Conservation (phyloP, 2,329 filamentous ascomycete species). For the Fusarium bactridioides region DNA sequence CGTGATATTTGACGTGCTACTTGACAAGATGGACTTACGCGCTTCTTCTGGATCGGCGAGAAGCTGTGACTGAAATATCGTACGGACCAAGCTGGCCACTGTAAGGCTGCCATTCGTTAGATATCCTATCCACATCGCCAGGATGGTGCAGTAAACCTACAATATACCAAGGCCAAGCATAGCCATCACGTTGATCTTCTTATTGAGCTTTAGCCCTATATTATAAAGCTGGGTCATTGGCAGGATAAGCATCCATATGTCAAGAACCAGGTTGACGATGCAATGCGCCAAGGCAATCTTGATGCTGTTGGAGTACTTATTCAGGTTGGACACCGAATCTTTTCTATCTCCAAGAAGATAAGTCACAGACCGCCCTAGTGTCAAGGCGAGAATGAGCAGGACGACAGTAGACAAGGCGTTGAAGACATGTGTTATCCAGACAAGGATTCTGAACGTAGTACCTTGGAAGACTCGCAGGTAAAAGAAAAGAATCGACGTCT, state of each 20-base stretch:
- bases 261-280: background rate
- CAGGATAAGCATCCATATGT: conserved; percentile 16
- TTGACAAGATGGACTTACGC: background rate
- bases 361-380: background rate
- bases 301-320: fast-evolving
- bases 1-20: background rate
- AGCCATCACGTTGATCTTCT: background rate
- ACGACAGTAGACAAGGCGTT: fast-evolving
- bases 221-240: conserved; percentile 15
- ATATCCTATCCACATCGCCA: background rate
- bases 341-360: background rate
- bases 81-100: fast-evolving
- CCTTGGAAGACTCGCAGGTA: background rate
- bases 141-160: background rate
- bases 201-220: background rate
- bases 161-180: conserved; percentile 12
- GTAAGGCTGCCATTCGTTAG: background rate
- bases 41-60: fast-evolving
- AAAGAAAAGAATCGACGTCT: conserved; percentile 4
- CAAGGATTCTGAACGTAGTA: background rate
- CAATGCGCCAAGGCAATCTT: background rate
- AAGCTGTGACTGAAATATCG: fast-evolving
- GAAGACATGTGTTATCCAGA: background rate
- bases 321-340: no score
- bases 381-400: background rate